Percentiles rank a stretch among this genome's conserved stretches.
Evolutionary conservation across 176 grass and related monocot species (phyloP).

Genomic region (Secale cereale): DNA sequence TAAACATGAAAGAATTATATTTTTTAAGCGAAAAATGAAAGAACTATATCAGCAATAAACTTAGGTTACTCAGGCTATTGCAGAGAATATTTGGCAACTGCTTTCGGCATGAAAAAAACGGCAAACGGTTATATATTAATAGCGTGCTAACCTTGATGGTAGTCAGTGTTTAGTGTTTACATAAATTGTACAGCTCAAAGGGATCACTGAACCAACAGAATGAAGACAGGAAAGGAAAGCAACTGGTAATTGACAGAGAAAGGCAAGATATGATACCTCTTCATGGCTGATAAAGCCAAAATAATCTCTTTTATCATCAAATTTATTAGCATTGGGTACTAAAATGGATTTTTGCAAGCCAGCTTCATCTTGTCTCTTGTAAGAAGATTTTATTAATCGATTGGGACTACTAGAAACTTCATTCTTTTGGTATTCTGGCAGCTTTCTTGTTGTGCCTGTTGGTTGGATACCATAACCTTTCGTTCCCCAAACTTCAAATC

Average conservation of each 20-base stretch:
- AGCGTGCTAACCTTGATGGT: neutral
- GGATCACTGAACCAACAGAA: neutral
- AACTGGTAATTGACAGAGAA: neutral
- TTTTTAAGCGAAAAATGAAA: neutral
- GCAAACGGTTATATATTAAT: neutral
- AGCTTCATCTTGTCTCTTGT: constrained; percentile 25
- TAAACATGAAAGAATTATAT: neutral
- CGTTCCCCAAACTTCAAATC: constrained; percentile 79
- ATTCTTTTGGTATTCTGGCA: constrained; percentile 55
- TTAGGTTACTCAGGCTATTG: neutral
- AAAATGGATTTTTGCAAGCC: constrained; percentile 27
- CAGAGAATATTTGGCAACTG: neutral
- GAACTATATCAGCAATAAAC: neutral
- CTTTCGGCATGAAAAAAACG: neutral
- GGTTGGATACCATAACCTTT: constrained; percentile 76
- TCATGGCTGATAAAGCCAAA: constrained; percentile 70
- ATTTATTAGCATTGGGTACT: constrained; percentile 37
- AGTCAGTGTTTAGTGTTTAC: neutral
- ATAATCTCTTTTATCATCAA: constrained; percentile 63
- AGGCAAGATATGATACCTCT: constrained; percentile 57
- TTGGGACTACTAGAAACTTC: constrained; percentile 33
- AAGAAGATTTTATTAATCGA: constrained; percentile 31
- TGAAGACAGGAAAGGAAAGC: constrained; percentile 15
- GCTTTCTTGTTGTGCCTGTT: constrained; percentile 56
- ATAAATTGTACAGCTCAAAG: constrained; percentile 16